These are phyloP conservation scores for Dryas octopetala DNA, from an alignment of 306 rosid species.

Conservation along the genomic window DNA sequence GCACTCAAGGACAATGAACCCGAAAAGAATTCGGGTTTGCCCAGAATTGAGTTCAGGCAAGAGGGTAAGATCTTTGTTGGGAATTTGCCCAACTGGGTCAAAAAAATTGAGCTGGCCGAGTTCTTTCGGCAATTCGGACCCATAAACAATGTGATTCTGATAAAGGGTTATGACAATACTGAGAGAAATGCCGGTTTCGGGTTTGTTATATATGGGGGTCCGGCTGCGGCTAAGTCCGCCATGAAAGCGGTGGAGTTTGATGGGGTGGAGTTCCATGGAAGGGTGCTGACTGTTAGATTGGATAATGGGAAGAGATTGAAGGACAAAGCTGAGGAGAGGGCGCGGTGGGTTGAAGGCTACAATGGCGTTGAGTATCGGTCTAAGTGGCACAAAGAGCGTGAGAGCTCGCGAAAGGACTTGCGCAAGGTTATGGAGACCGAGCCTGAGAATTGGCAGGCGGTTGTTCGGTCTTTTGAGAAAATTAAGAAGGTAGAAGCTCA, in stretches of 20 bases:
- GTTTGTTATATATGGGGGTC: conserved; percentile 61
- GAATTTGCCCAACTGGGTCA: conserved; percentile 77
- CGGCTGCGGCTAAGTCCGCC: conserved; percentile 54
- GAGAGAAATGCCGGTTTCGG: conserved; percentile 79
- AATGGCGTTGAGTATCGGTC: conserved; percentile 51
- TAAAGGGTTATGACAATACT: conserved; percentile 54
- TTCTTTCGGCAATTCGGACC: conserved; percentile 89
- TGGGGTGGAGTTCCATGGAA: conserved; percentile 87
- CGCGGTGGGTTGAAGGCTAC: conserved; percentile 58
- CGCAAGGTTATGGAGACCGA: conserved; percentile 67
- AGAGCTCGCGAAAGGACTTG: conserved; percentile 53
- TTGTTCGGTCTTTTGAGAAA: conserved; percentile 63
- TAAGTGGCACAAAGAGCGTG: conserved; percentile 85
- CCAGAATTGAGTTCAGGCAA: conserved; percentile 47
- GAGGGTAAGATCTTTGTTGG: conserved; percentile 88
- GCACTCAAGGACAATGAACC: conserved; percentile 14
- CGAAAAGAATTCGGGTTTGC: conserved; percentile 8
- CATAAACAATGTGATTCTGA: conserved; percentile 64
- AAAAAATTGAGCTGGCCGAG: conserved; percentile 64
- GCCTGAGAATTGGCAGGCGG: conserved; percentile 95
- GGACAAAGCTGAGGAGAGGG: conserved; percentile 60
- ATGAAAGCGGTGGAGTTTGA: conserved; percentile 86
- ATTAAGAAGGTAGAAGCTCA: conserved; percentile 63
- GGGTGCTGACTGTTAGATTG: conserved; percentile 75
- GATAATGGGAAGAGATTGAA: conserved; percentile 73